Evolutionary conservation across 495 filamentous ascomycete genomes (phyloP).

Genomic region (Hypoxylon lenormandii): DNA sequence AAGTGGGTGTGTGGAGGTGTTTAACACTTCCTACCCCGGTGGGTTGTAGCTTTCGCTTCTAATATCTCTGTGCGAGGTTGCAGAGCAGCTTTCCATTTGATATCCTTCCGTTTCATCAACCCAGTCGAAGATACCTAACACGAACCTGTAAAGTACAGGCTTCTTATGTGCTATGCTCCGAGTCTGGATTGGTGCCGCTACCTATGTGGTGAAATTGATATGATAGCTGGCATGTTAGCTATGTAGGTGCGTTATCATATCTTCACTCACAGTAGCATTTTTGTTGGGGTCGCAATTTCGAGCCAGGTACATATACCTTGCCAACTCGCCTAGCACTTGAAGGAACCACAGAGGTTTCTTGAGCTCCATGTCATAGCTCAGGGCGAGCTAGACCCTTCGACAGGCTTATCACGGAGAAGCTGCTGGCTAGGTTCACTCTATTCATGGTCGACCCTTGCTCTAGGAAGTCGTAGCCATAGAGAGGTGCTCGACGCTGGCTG

Average conservation of each 20-base stretch:
- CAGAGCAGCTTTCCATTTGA: conserved; percentile 18
- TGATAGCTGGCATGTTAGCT: conserved; percentile 1
- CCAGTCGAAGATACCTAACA: conserved; percentile 5
- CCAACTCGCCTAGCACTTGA: conserved; percentile 5
- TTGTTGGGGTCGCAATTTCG: conserved; percentile 24
- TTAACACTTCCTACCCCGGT: too few relatives aligned
- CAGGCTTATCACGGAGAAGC: conserved; percentile 1
- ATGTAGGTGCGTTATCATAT: neutral
- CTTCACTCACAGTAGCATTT: conserved; percentile 10
- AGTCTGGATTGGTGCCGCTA: conserved; percentile 9
- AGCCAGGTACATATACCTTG: too few relatives aligned
- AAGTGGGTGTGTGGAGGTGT: too few relatives aligned
- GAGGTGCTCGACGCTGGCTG: conserved; percentile 9
- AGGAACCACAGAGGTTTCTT: conserved; percentile 28
- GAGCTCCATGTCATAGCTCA: conserved; percentile 6
- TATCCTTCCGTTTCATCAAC: conserved; percentile 29
- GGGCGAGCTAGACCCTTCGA: conserved; percentile 14
- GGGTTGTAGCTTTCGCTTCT: too few relatives aligned
- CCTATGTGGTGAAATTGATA: conserved; percentile 18
- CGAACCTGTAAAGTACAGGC: neutral
- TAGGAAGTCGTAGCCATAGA: conserved; percentile 3
- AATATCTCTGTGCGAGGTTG: conserved; percentile 18
- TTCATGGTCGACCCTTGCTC: conserved; percentile 7
- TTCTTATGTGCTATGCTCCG: neutral
- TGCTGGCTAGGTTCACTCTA: conserved; percentile 10